Evolutionary conservation across 257 asterid species (phyloP).

Genomic region (Paulownia fortunei): DNA sequence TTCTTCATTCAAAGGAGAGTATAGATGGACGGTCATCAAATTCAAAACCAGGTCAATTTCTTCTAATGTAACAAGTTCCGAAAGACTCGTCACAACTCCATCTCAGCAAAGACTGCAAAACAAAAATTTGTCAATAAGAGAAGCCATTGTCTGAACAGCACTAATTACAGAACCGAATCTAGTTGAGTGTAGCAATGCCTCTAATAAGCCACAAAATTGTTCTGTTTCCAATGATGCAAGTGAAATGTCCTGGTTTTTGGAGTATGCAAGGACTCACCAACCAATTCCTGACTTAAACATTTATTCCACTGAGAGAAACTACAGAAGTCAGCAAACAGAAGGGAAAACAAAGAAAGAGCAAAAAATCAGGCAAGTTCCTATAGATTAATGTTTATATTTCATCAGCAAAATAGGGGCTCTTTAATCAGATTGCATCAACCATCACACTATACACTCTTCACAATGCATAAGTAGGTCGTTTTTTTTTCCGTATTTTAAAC

Average conservation of each 20-base stretch:
- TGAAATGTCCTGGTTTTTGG: conserved; percentile 25
- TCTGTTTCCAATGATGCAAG: background rate
- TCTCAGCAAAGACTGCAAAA: background rate
- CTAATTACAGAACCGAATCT: background rate
- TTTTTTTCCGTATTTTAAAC: too few species aligned
- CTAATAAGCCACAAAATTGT: background rate
- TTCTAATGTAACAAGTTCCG: background rate
- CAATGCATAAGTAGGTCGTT: too few species aligned
- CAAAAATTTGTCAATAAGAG: background rate
- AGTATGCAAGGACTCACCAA: background rate
- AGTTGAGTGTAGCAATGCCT: background rate
- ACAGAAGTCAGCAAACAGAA: background rate
- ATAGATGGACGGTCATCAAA: too few species aligned
- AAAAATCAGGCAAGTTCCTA: background rate
- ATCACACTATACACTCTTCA: background rate
- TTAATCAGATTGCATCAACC: background rate
- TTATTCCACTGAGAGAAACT: background rate
- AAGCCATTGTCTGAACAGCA: background rate
- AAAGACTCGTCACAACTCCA: background rate
- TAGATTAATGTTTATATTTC: background rate
- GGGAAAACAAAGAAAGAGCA: background rate
- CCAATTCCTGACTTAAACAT: background rate
- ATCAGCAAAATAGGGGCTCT: background rate
- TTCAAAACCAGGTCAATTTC: background rate
- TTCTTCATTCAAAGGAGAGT: too few species aligned